Evolutionary conservation across 352 stramenopile genomes (phyloP).

Genomic region (Peronospora belbahrii): DNA sequence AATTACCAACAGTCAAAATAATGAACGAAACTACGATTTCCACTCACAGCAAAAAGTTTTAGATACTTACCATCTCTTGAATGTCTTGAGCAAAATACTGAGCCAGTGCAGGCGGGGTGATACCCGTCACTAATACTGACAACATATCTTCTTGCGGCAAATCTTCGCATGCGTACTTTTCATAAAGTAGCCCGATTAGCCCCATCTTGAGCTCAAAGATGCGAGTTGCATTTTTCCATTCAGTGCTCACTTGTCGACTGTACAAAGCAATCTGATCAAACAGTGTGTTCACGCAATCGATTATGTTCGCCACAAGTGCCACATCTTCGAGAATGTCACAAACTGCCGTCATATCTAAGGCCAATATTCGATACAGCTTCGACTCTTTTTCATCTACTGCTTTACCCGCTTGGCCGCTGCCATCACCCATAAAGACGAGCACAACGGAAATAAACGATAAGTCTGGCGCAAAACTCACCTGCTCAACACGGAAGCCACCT

Average conservation of each 20-base stretch:
- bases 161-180: constrained; percentile 63
- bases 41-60: neutral
- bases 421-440: constrained; percentile 11
- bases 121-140: constrained; percentile 44
- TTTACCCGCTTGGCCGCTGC: neutral
- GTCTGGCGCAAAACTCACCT: constrained; percentile 27
- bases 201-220: constrained; percentile 77
- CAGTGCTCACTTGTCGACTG: constrained; percentile 35
- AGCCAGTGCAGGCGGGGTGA: constrained; percentile 49
- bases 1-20: neutral
- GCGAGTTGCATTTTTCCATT: constrained; percentile 73
- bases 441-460: constrained; percentile 37
- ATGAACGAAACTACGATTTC: neutral
- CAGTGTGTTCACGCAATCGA: constrained; percentile 20
- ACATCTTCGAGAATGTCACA: constrained; percentile 29
- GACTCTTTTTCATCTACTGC: neutral
- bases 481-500: constrained; percentile 23
- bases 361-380: constrained; percentile 28
- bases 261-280: constrained; percentile 26
- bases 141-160: constrained; percentile 70
- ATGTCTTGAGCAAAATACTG: constrained; percentile 83
- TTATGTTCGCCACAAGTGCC: constrained; percentile 20
- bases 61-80: constrained; percentile 56
- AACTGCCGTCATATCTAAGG: constrained; percentile 29
- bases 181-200: constrained; percentile 62